These are phyloP conservation scores for Vachellia pachyceras DNA, from an alignment of 306 rosid species.

Conservation along the genomic window DNA sequence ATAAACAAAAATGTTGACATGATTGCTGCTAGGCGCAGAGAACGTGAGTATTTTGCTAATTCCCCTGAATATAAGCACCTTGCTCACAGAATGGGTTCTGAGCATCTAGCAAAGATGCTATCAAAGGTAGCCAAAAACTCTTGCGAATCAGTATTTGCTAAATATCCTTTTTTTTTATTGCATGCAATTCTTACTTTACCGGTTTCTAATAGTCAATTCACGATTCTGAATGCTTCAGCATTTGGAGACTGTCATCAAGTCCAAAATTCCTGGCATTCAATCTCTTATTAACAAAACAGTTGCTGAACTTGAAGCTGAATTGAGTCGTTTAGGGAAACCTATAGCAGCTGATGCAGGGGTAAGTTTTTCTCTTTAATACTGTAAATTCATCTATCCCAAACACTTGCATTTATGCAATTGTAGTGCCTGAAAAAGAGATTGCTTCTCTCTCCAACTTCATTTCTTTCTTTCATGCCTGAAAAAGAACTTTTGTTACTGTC, in stretches of 20 bases:
- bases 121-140: conserved; percentile 66
- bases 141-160: neutral
- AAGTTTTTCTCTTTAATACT: conserved; percentile 42
- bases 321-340: conserved; percentile 90
- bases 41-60: conserved; percentile 76
- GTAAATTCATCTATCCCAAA: neutral
- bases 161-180: neutral
- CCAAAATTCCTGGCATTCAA: conserved; percentile 92
- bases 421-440: conserved; percentile 7
- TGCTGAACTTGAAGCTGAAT: conserved; percentile 86
- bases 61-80: conserved; percentile 93
- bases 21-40: conserved; percentile 97
- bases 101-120: conserved; percentile 90
- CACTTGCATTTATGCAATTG: neutral
- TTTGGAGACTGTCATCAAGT: conserved; percentile 94
- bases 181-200: neutral
- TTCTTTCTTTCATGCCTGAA: neutral
- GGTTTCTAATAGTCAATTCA: conserved; percentile 22
- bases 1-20: conserved; percentile 95
- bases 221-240: conserved; percentile 64
- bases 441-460: neutral
- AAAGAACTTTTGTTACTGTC: neutral
- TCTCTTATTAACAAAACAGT: conserved; percentile 86
- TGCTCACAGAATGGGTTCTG: conserved; percentile 94
- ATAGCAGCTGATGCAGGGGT: conserved; percentile 91